These are phyloP conservation scores for Tagetes erecta DNA, from an alignment of 129 eudicot species.

Conservation along the genomic window DNA sequence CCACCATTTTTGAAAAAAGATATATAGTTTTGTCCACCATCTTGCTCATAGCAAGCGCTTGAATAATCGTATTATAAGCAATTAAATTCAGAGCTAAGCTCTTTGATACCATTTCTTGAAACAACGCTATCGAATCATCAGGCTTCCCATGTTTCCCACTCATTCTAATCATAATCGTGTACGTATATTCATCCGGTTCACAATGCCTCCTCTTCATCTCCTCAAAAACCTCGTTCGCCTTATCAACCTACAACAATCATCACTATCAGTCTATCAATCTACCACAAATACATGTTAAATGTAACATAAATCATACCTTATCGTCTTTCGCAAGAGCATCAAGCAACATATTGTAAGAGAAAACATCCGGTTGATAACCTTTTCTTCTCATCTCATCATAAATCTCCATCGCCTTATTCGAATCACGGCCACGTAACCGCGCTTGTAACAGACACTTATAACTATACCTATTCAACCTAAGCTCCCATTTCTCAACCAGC, in stretches of 20 bases:
- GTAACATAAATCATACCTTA: slow-evolving; percentile 44
- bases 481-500: slow-evolving; percentile 77
- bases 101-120: slow-evolving; percentile 76
- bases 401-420: slow-evolving; percentile 47
- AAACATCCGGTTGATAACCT: slow-evolving; percentile 60
- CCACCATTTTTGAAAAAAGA: slow-evolving; percentile 83
- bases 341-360: slow-evolving; percentile 73
- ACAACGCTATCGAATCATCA: slow-evolving; percentile 57
- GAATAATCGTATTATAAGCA: slow-evolving; percentile 74
- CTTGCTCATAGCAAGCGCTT: slow-evolving; percentile 62
- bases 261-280: not conserved
- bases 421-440: slow-evolving; percentile 53
- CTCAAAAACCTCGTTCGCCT: slow-evolving; percentile 47
- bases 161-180: slow-evolving; percentile 82
- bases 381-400: slow-evolving; percentile 55
- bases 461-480: slow-evolving; percentile 65
- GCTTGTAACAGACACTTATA: slow-evolving; percentile 84
- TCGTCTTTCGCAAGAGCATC: slow-evolving; percentile 84
- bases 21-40: slow-evolving; percentile 75
- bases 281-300: not conserved
- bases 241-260: not conserved
- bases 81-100: slow-evolving; percentile 62
- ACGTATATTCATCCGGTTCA: slow-evolving; percentile 89
- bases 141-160: slow-evolving; percentile 61
- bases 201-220: slow-evolving; percentile 81